Percentiles rank a stretch among this genome's conserved stretches.
phyloP scores from a whole-genome alignment of 257 asterid genomes.

The Nyctanthes arbortristis region DNA sequence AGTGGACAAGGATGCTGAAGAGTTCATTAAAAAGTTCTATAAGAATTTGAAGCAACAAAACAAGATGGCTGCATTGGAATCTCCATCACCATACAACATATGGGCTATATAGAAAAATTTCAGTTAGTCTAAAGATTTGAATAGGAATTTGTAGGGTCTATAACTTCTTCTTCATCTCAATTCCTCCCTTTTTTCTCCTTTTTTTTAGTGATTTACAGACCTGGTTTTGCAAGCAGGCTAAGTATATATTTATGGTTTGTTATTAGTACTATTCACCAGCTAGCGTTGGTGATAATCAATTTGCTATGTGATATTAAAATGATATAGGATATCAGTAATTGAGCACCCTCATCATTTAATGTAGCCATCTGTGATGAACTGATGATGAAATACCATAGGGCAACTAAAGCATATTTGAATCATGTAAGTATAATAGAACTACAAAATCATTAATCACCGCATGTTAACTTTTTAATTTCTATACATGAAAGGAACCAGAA shows the following conservation, averaged over 20 bases:
- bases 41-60: constrained; percentile 47
- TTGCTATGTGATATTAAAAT: too few relatives aligned
- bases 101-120: constrained; percentile 24
- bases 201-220: not conserved
- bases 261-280: not conserved
- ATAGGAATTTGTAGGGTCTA: not conserved
- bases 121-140: not conserved
- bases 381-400: too few relatives aligned
- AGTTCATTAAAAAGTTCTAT: constrained; percentile 48
- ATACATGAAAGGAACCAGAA: too few relatives aligned
- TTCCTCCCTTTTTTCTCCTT: not conserved
- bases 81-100: constrained; percentile 50
- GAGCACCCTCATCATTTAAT: too few relatives aligned
- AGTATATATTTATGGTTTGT: not conserved
- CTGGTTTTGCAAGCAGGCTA: not conserved
- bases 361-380: too few relatives aligned
- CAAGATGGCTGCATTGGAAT: constrained; percentile 37
- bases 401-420: too few relatives aligned
- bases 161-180: not conserved
- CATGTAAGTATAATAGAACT: too few relatives aligned
- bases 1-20: constrained; percentile 52
- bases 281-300: too few relatives aligned
- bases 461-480: too few relatives aligned
- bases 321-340: too few relatives aligned
- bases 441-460: too few relatives aligned